Base-by-base conservation (phyloP, 2,329 filamentous ascomycete species). In the Diaporthe caulivora region DNA sequence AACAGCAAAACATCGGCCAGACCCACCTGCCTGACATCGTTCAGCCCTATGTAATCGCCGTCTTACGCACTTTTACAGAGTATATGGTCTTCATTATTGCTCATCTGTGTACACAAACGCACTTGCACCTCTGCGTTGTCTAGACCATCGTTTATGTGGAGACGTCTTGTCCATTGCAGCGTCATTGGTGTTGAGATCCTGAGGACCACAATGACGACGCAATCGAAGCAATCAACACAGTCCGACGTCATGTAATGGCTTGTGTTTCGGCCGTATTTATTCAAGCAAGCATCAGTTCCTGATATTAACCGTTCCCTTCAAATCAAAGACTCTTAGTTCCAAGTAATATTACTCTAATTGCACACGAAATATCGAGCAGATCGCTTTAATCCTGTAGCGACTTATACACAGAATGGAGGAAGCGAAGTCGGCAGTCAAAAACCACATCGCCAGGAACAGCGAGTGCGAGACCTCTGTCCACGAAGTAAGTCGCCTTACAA, bases 21-120 rank as follows among this genome's bases (percentile, higher is more conserved):
- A 37, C 29, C 54, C 54, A 57, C 31, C 21, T 57, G 54, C 31
- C 21, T 57, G 54, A 57, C 54, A 57, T 57, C 54, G 37, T 57
- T 37, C 31, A 34, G 29, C 54, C 54, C 54, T 57, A 11, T 57
- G 18, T 9, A 8, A 57, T 57, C 54, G 11, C 29, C 29, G 31
- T 11, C 31, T 37, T n/a, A 57, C 18, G n/a, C 18, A 8, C 34
- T 26, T 55, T 5, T 34, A 9, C 29, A 29, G 24, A 4, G 17
- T 34, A 34, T 24, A n/a, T 21, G 29, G n/a, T 10, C 29, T 21
- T 34, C 10, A 11, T 55, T 18, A 18, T 10, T 34, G 26, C 29
- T 18, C 9, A 11, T 11, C 5, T 6, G 7, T 13, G 49, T 15
- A 51, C 13, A 51, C 49, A 24, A 26, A 9, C 5, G 34, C 3